Evolutionary conservation across 1,139 yeast species (phyloP).

Genomic region (Taiozyma sp.): DNA sequence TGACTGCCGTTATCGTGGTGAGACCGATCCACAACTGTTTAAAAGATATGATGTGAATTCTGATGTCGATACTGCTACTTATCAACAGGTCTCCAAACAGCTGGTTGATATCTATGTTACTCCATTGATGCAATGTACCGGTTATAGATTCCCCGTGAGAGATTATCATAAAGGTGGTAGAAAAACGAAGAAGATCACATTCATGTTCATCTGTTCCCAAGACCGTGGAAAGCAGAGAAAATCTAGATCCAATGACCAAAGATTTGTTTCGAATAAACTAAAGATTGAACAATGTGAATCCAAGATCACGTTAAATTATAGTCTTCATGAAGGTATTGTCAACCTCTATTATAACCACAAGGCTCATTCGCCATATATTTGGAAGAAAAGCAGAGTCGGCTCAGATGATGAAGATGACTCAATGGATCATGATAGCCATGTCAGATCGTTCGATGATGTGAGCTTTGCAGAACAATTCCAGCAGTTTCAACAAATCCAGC

Average conservation of each 20-base stretch:
- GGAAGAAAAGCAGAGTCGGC: conserved; percentile 15
- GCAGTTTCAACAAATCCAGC: conserved; percentile 2
- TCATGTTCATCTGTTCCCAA: conserved; percentile 40
- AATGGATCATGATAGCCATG: neutral
- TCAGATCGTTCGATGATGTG: conserved; percentile 1
- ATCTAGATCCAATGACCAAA: conserved; percentile 33
- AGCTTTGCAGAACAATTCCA: conserved; percentile 4
- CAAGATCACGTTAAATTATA: conserved; percentile 32
- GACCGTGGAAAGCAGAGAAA: conserved; percentile 35
- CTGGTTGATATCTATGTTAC: conserved; percentile 31
- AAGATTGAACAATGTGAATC: conserved; percentile 37
- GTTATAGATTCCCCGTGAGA: conserved; percentile 36
- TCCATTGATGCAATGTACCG: conserved; percentile 35
- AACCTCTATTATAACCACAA: conserved; percentile 33
- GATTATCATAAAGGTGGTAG: conserved; percentile 39
- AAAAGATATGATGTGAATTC: conserved; percentile 27
- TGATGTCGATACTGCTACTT: conserved; percentile 27
- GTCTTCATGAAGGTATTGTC: conserved; percentile 31
- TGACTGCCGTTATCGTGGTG: conserved; percentile 30
- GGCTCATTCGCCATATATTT: conserved; percentile 31
- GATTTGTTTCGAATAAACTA: conserved; percentile 32
- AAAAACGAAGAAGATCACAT: conserved; percentile 34
- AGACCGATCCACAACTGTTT: conserved; percentile 25
- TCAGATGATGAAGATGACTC: neutral
- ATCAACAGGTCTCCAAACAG: conserved; percentile 29